These are phyloP conservation scores for Alternaria infectoria DNA, from an alignment of 2,329 filamentous ascomycete species.

Conservation along the genomic window DNA sequence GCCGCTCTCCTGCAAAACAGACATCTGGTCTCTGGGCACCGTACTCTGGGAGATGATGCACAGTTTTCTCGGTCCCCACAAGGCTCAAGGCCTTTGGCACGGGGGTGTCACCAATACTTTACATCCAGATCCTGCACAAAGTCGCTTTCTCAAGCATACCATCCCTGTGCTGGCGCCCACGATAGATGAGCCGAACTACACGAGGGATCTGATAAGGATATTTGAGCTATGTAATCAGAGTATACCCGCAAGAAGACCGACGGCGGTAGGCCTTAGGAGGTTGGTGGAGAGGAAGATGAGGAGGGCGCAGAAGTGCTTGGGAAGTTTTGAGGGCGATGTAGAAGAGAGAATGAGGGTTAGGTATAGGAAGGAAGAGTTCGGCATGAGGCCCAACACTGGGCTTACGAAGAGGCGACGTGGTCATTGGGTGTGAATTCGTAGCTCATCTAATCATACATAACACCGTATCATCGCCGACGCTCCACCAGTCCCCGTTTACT, in stretches of 20 bases:
- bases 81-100: neutral
- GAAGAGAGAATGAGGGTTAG: neutral
- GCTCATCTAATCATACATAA: neutral
- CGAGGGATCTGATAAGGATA: neutral
- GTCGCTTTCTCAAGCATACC: neutral
- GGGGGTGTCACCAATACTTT: neutral
- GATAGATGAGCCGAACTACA: neutral
- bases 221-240: neutral
- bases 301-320: neutral
- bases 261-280: neutral
- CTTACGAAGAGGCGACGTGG: neutral
- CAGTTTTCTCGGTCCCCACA: neutral
- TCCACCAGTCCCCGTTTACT: neutral
- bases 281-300: neutral
- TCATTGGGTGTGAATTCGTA: neutral
- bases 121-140: neutral
- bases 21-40: neutral
- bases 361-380: neutral
- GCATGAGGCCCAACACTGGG: neutral
- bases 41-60: neutral
- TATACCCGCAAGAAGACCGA: neutral
- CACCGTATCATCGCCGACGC: neutral
- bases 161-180: neutral
- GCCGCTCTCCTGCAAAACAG: neutral
- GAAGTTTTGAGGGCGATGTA: neutral